A percentile compares a stretch with the other conserved stretches of the same genome.
Conservation (phyloP, 345 rosid species). For the Carallia brachiata region DNA sequence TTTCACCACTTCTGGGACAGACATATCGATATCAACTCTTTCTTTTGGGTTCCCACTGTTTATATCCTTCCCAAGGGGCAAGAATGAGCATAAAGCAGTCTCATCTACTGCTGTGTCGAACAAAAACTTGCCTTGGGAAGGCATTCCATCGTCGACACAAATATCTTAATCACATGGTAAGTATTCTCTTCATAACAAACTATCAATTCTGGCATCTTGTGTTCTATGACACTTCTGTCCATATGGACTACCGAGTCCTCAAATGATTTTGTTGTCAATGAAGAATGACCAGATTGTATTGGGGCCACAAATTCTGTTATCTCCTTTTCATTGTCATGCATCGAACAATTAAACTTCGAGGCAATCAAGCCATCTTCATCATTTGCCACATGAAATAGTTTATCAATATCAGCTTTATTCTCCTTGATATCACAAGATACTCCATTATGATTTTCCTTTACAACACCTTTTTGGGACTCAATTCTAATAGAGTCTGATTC, state of each 20-base stretch:
- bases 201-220: conserved; percentile 58
- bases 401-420: not conserved
- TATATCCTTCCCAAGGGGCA: conserved; percentile 29
- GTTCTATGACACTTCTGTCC: conserved; percentile 17
- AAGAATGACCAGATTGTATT: not conserved
- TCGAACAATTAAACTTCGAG: not conserved
- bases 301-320: not conserved
- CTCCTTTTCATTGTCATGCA: not conserved
- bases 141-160: conserved; percentile 70
- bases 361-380: conserved; percentile 1
- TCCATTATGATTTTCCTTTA: not conserved
- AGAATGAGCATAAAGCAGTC: conserved; percentile 16
- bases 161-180: conserved; percentile 60
- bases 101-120: conserved; percentile 37
- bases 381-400: not conserved
- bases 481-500: not conserved
- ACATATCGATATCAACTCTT: conserved; percentile 11
- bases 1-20: conserved; percentile 19
- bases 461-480: not conserved
- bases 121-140: conserved; percentile 50
- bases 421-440: not conserved
- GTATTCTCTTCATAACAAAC: conserved; percentile 66
- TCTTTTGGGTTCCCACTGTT: conserved; percentile 10
- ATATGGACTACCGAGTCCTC: no score
- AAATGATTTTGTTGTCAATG: not conserved